phyloP scores from a whole-genome alignment of 129 eudicot species.

The Flaveria bidentis region DNA sequence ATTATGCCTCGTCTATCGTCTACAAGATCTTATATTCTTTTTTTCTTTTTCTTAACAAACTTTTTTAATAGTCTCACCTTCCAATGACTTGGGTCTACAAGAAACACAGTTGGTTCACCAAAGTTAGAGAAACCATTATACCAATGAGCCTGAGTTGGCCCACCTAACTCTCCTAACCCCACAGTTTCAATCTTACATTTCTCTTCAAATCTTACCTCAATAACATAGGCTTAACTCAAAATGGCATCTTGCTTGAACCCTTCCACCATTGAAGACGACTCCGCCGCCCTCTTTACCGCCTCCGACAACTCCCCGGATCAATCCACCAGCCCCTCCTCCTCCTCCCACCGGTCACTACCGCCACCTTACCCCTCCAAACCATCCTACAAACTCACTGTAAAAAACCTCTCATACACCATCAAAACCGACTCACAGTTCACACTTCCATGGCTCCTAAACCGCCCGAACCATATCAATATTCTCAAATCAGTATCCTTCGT shows the following conservation, averaged over 20 bases:
- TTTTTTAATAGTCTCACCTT: conserved; percentile 28
- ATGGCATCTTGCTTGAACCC: conserved; percentile 60
- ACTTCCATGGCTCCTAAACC: conserved; percentile 33
- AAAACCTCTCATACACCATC: conserved; percentile 75
- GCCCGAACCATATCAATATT: conserved; percentile 47
- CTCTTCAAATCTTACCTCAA: conserved; percentile 15
- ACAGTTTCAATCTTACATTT: conserved; percentile 28
- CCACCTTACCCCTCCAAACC: conserved; percentile 39
- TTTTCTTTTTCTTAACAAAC: not conserved
- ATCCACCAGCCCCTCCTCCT: conserved; percentile 65
- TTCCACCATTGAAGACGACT: conserved; percentile 59
- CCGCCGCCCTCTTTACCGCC: conserved; percentile 68
- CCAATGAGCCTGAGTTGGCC: conserved; percentile 38
- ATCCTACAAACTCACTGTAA: conserved; percentile 52
- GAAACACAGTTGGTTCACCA: conserved; percentile 40
- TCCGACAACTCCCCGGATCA: conserved; percentile 54
- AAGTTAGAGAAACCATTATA: conserved; percentile 32
- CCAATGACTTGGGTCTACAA: conserved; percentile 35
- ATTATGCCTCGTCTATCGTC: too few relatives aligned
- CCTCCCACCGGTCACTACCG: conserved; percentile 58
- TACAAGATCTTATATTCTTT: not conserved
- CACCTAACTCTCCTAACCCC: conserved; percentile 29
- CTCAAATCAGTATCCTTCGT: conserved; percentile 77
- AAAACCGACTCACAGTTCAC: conserved; percentile 19
- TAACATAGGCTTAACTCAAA: conserved; percentile 19